A percentile compares a stretch with the other conserved stretches of the same genome.
Evolutionary conservation across 2,329 filamentous ascomycete genomes (phyloP).

Genomic region (Dactylellina sp.): DNA sequence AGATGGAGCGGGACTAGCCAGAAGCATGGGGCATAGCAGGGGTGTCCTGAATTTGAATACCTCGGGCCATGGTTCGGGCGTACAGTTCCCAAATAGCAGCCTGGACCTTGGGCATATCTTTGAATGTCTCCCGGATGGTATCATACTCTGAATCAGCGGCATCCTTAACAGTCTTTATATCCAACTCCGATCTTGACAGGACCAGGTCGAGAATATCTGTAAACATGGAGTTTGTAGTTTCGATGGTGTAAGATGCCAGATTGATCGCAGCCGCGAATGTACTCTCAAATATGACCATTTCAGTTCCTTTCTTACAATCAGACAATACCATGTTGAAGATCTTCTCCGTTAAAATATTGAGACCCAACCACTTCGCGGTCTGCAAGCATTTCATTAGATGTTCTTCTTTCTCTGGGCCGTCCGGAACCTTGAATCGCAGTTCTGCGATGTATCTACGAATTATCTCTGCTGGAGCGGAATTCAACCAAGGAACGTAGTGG

Average conservation of each 20-base stretch:
- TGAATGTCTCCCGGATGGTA: background rate
- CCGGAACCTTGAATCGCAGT: background rate
- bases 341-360: background rate
- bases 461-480: background rate
- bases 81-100: background rate
- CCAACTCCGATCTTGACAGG: too few relatives aligned
- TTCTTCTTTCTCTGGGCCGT: background rate
- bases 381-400: background rate
- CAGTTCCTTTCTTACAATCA: background rate
- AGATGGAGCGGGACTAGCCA: too few relatives aligned
- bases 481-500: conserved; percentile 5
- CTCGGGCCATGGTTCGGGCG: background rate
- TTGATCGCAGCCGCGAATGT: background rate
- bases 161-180: too few relatives aligned
- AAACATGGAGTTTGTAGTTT: background rate
- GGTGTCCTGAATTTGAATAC: too few relatives aligned
- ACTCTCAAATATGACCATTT: background rate
- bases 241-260: background rate
- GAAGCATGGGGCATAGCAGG: too few relatives aligned
- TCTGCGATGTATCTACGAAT: background rate
- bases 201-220: background rate
- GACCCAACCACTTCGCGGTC: conserved; percentile 6
- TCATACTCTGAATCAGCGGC: too few relatives aligned
- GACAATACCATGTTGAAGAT: conserved; percentile 1
- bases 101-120: background rate